Evolutionary conservation across 2,329 filamentous ascomycete species (phyloP).

Genomic region (Trichoderma sp.): DNA sequence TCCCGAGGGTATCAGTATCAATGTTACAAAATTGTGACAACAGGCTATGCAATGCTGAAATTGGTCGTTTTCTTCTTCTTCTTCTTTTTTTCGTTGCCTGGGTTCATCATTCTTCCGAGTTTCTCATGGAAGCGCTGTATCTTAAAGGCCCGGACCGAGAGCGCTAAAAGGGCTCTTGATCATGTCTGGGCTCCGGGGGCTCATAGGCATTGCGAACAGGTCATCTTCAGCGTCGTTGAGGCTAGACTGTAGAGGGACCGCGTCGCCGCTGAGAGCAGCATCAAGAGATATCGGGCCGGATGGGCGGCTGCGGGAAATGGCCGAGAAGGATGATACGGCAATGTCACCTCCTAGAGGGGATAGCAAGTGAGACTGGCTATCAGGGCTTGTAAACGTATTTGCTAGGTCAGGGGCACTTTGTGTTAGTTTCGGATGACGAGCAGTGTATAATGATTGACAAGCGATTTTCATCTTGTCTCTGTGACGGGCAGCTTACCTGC

Average conservation of each 20-base stretch:
- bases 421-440: constrained; percentile 16
- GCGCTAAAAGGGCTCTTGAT: constrained; percentile 78
- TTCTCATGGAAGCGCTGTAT: not conserved
- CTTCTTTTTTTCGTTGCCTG: not conserved
- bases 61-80: not conserved
- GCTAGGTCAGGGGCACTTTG: constrained; percentile 33
- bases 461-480: not conserved
- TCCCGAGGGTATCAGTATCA: constrained; percentile 30
- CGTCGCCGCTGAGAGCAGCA: constrained; percentile 38
- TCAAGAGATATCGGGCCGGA: constrained; percentile 42
- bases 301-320: constrained; percentile 36
- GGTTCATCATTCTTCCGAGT: not conserved
- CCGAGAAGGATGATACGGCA: constrained; percentile 44
- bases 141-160: constrained; percentile 37
- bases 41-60: constrained; percentile 25
- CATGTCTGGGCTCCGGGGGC: constrained; percentile 84
- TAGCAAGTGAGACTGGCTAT: constrained; percentile 42
- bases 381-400: constrained; percentile 42
- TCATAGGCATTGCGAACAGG: constrained; percentile 84
- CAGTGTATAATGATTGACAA: not conserved
- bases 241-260: constrained; percentile 31
- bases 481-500: constrained; percentile 48
- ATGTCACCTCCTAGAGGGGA: constrained; percentile 41
- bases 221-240: constrained; percentile 64
- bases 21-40: constrained; percentile 27